These are phyloP conservation scores for Tulasnella sp. DNA, from an alignment of 768 basidiomycete genomes.

Conservation along the genomic window DNA sequence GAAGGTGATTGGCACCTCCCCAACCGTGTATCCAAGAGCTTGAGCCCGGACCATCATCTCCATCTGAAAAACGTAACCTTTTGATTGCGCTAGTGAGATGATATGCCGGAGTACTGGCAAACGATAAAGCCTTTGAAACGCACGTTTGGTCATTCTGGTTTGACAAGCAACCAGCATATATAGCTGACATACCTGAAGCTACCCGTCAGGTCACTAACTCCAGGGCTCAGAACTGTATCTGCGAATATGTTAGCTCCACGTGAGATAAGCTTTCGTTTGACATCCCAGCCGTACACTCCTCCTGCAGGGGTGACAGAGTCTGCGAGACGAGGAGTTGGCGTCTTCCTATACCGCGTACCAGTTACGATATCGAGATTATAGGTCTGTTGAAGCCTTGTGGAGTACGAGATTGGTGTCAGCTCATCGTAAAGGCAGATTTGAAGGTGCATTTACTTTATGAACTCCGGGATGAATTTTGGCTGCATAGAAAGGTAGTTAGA, in stretches of 20 bases:
- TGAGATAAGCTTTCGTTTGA: slow-evolving; percentile 77
- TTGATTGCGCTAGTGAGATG: slow-evolving; percentile 70
- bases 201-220: slow-evolving; percentile 82
- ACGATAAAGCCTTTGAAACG: slow-evolving; percentile 53
- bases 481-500: slow-evolving; percentile 22
- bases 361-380: slow-evolving; percentile 88
- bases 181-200: slow-evolving; percentile 56
- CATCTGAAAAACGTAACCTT: slow-evolving; percentile 96
- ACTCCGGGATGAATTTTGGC: slow-evolving; percentile 93
- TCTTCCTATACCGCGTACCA: slow-evolving; percentile 71
- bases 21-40: slow-evolving; percentile 70
- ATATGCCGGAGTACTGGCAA: slow-evolving; percentile 63
- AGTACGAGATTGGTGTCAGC: background rate
- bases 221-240: slow-evolving; percentile 68
- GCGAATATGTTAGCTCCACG: slow-evolving; percentile 86
- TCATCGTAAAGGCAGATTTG: background rate
- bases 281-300: slow-evolving; percentile 86
- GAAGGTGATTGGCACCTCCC: slow-evolving; percentile 88
- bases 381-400: slow-evolving; percentile 60
- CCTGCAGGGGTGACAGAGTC: slow-evolving; percentile 41
- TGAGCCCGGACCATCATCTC: slow-evolving; percentile 92
- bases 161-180: background rate
- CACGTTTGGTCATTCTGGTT: background rate
- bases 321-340: slow-evolving; percentile 40
- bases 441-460: slow-evolving; percentile 48